Evolutionary conservation across 2,329 filamentous ascomycete genomes (phyloP).

Genomic region (Didymella pomorum): DNA sequence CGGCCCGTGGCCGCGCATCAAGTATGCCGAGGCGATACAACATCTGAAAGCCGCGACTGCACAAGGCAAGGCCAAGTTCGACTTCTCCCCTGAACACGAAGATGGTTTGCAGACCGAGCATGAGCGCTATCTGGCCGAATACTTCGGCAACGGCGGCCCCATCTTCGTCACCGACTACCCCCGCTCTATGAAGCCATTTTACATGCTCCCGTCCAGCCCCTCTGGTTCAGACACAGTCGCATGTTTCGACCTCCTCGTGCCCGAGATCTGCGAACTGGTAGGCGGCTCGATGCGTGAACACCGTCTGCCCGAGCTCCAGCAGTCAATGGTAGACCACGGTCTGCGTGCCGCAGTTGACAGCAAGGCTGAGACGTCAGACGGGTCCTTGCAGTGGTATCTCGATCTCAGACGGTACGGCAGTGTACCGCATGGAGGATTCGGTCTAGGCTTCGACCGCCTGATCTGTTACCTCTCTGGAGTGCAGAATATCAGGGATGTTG

Average conservation of each 20-base stretch:
- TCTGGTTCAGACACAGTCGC: conserved; percentile 64
- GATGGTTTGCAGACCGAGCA: conserved; percentile 87
- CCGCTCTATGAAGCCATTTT: conserved; percentile 89
- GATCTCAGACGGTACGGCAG: conserved; percentile 91
- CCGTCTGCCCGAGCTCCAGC: conserved; percentile 70
- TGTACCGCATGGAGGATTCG: conserved; percentile 90
- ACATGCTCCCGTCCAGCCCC: conserved; percentile 68
- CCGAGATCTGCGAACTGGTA: conserved; percentile 84
- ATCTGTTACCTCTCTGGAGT: conserved; percentile 84
- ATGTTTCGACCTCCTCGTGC: conserved; percentile 89
- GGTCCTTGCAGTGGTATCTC: conserved; percentile 78
- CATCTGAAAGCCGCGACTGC: conserved; percentile 68
- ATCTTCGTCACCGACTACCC: conserved; percentile 96
- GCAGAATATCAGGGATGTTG: conserved; percentile 82
- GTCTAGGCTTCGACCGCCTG: conserved; percentile 86
- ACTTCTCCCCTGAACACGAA: conserved; percentile 73
- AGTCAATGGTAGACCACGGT: conserved; percentile 75
- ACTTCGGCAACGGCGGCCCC: conserved; percentile 69
- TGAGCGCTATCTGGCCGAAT: conserved; percentile 82
- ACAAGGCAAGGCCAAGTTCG: conserved; percentile 64
- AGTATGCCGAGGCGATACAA: conserved; percentile 80
- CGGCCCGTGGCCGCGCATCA: conserved; percentile 86
- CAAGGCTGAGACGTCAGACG: conserved; percentile 30
- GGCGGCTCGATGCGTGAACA: conserved; percentile 92
- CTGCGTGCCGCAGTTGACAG: conserved; percentile 55